Conservation (phyloP, 768 basidiomycete species). For the Mycena floridula region DNA sequence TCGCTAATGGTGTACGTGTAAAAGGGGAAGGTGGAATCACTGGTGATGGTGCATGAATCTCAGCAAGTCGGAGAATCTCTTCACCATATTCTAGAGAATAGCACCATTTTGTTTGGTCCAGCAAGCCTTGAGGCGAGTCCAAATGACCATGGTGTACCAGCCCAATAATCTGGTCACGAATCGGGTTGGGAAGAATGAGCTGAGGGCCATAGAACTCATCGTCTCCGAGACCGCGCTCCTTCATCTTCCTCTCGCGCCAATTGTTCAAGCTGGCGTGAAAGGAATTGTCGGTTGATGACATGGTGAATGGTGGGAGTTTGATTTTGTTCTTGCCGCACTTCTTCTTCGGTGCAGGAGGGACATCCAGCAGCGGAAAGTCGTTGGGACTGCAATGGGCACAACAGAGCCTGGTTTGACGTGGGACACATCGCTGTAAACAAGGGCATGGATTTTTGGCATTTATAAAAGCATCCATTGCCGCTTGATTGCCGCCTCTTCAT, state of each 20-base stretch:
- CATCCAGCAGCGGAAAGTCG: background rate
- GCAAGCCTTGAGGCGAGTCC: conserved; percentile 4
- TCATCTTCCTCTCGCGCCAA: conserved; percentile 10
- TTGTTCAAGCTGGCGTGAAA: conserved; percentile 6
- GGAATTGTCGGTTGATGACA: background rate
- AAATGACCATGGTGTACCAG: conserved; percentile 18
- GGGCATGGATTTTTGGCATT: too few species aligned
- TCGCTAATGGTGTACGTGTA: too few species aligned
- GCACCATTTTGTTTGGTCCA: conserved; percentile 17
- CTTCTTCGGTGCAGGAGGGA: background rate
- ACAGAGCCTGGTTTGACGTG: conserved; percentile 7
- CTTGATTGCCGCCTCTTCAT: too few species aligned
- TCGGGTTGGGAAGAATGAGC: conserved; percentile 12
- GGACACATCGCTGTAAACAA: conserved; percentile 14
- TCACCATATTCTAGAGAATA: too few species aligned
- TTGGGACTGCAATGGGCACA: conserved; percentile 15
- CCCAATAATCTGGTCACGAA: conserved; percentile 20
- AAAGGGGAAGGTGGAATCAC: too few species aligned
- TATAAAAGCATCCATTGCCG: too few species aligned
- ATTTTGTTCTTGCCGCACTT: background rate
- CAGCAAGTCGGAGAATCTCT: too few species aligned
- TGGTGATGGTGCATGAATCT: too few species aligned
- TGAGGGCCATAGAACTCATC: conserved; percentile 10
- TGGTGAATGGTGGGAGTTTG: conserved; percentile 1
- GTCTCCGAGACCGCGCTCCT: conserved; percentile 1